A percentile compares a stretch with the other conserved stretches of the same genome.
These are phyloP conservation scores for Leishmania major DNA, from an alignment of 208 protist species.

Conservation along the genomic window DNA sequence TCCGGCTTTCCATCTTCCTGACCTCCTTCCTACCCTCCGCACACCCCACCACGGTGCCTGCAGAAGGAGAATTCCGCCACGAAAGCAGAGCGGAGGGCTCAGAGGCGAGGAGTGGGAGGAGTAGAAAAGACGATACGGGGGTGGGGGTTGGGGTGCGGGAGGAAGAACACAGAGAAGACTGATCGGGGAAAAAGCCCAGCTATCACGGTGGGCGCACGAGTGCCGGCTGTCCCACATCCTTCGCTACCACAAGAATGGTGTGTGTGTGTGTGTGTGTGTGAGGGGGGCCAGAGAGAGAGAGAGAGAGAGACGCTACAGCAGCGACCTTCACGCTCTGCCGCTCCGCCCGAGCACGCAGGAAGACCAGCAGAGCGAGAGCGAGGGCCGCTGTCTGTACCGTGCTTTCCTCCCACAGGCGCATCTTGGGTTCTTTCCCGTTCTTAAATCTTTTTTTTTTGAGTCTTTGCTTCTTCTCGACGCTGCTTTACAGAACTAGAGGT, in stretches of 20 bases:
- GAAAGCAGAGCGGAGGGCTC: background rate
- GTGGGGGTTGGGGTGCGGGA: background rate
- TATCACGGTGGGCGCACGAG: background rate
- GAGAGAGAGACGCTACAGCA: background rate
- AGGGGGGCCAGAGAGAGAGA: background rate
- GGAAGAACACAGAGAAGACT: background rate
- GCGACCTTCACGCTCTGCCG: background rate
- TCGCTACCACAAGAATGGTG: background rate
- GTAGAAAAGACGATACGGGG: background rate
- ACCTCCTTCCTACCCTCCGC: background rate
- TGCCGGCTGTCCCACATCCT: background rate
- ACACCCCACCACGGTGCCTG: background rate
- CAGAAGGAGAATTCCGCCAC: background rate
- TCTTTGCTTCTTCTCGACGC: background rate
- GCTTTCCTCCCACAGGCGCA: background rate
- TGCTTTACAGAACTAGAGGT: conserved; percentile 1
- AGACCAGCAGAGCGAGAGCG: background rate
- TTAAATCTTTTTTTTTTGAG: background rate
- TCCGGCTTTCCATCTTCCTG: background rate
- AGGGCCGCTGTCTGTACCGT: background rate
- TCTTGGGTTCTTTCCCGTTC: background rate
- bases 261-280: background rate
- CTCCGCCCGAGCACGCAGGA: background rate
- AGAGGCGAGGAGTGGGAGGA: background rate
- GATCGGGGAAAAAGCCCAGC: no score